Percentiles rank a stretch among this genome's conserved stretches.
phyloP scores from a whole-genome alignment of 1,284 basidiomycete genomes.

The Heterobasidion parviporum region DNA sequence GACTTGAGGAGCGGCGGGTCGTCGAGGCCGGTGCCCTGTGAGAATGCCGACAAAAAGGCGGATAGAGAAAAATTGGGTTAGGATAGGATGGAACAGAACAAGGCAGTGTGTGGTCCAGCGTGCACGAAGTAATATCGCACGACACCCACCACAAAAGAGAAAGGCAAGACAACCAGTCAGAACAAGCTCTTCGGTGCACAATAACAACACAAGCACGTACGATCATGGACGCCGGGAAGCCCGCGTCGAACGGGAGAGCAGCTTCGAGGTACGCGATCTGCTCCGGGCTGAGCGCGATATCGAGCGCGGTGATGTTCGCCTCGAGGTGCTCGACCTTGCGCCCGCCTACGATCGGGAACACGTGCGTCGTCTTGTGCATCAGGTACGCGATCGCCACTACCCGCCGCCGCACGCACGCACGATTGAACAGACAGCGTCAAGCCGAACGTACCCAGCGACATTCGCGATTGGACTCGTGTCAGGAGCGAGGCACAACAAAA shows the following conservation, averaged over 20 bases:
- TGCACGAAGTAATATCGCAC: neutral
- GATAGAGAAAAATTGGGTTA: neutral
- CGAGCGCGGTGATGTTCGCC: constrained; percentile 23
- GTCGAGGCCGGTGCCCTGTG: neutral
- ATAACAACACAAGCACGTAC: neutral
- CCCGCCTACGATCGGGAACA: constrained; percentile 26
- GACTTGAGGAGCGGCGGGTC: neutral
- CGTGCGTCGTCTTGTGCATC: constrained; percentile 17
- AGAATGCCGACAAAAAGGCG: neutral
- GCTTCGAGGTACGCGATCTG: constrained; percentile 15
- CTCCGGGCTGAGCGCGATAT: constrained; percentile 19
- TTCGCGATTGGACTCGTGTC: too few relatives aligned
- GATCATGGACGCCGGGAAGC: constrained; percentile 4
- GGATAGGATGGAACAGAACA: neutral
- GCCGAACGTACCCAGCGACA: too few relatives aligned
- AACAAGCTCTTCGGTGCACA: too few relatives aligned
- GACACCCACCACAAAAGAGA: neutral
- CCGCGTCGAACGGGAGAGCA: constrained; percentile 1
- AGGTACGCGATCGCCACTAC: constrained; percentile 7
- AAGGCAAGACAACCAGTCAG: too few relatives aligned
- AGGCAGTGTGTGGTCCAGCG: neutral
- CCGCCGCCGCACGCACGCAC: neutral
- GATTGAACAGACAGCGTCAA: neutral
- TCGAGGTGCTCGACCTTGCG: constrained; percentile 24
- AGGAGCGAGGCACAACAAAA: too few relatives aligned